A percentile compares a stretch with the other conserved stretches of the same genome.
Conservation (phyloP, 805 yeast species). For the Sungouiella thailandica region DNA sequence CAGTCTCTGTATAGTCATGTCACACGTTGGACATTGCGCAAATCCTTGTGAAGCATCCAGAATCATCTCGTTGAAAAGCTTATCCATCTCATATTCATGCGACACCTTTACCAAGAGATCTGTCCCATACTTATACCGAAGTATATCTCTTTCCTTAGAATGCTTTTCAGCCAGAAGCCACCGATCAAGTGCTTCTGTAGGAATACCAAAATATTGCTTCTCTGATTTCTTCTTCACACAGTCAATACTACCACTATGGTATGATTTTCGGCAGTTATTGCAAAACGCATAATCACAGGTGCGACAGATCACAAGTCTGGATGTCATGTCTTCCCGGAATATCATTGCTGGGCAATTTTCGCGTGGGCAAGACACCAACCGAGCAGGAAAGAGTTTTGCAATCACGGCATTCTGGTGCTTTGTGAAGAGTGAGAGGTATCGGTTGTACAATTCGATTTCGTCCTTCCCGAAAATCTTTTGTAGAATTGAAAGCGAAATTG, state of each 20-base stretch:
- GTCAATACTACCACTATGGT: constrained; percentile 51
- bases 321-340: constrained; percentile 42
- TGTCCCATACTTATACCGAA: constrained; percentile 43
- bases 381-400: constrained; percentile 40
- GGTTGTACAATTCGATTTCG: constrained; percentile 3
- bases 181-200: constrained; percentile 28
- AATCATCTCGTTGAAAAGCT: constrained; percentile 41
- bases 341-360: constrained; percentile 40
- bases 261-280: constrained; percentile 50
- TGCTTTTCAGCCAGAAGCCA: constrained; percentile 29
- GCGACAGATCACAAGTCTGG: constrained; percentile 44
- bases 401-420: constrained; percentile 40
- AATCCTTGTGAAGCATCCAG: constrained; percentile 37
- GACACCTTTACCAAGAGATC: constrained; percentile 37
- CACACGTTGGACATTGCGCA: constrained; percentile 50
- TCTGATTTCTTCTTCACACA: constrained; percentile 30
- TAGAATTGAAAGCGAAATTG: constrained; percentile 33
- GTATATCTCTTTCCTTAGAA: constrained; percentile 26
- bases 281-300: constrained; percentile 53
- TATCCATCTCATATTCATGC: constrained; percentile 43
- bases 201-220: constrained; percentile 23
- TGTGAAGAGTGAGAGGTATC: constrained; percentile 33
- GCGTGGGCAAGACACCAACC: constrained; percentile 50
- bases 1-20: constrained; percentile 43
- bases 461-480: constrained; percentile 19